Evolutionary conservation across 208 protist species (phyloP).

Genomic region (Leishmania tropica): DNA sequence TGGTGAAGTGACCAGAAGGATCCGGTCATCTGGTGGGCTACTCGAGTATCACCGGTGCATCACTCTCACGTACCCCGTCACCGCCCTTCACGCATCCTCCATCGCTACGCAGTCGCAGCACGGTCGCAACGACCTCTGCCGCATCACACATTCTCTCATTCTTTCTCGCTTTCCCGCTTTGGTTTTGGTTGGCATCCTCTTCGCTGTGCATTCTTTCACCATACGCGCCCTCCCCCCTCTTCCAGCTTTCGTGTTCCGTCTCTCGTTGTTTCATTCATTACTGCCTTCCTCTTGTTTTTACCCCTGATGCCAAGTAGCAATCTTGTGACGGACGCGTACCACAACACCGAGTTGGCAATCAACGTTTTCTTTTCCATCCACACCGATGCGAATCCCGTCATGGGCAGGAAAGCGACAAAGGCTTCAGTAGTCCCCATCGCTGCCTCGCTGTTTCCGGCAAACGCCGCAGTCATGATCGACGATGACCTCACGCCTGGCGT

Average conservation of each 20-base stretch:
- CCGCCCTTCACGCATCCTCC: not conserved
- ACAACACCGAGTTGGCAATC: conserved; percentile 16
- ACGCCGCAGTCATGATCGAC: not conserved
- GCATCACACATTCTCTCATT: not conserved
- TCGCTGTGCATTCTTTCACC: not conserved
- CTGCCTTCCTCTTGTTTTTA: not conserved
- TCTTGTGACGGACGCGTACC: conserved; percentile 10
- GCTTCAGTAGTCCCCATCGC: not conserved
- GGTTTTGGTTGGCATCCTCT: not conserved
- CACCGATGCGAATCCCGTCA: not conserved
- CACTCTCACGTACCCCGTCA: not conserved
- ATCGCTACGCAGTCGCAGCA: not conserved
- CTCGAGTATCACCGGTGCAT: not conserved
- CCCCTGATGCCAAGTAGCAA: conserved; percentile 21
- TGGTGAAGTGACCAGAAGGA: not conserved
- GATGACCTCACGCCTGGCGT: not conserved
- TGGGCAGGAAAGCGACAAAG: not conserved
- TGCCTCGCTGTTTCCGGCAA: not conserved
- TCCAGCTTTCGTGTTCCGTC: not conserved
- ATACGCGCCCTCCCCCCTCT: conserved; percentile 3
- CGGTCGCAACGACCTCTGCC: not conserved
- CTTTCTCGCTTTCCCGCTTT: conserved; percentile 7
- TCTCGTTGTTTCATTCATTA: not conserved
- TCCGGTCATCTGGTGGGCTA: not conserved
- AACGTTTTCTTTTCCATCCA: conserved; percentile 11